Base-by-base conservation (phyloP, 441 rosid species). In the Adansonia grandidieri region DNA sequence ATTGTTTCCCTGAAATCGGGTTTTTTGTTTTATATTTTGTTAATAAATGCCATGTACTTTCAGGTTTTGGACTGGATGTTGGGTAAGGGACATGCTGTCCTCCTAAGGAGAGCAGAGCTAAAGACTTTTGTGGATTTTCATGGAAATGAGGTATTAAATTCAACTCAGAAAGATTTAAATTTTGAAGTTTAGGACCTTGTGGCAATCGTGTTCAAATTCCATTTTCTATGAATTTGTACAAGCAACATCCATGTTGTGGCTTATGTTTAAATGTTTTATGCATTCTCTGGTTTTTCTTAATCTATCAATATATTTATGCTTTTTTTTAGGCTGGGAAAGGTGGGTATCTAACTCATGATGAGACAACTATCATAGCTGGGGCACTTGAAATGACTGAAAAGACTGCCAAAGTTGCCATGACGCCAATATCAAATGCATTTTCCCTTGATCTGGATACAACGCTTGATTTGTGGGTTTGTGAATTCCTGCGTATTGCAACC, bases 41-140 rank as follows among this genome's bases (percentile, higher is more conserved):
- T 20, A 20, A 65, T 76, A 63, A 73, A 73, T 73, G 51, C 53
- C 19, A 6, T 42, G 64, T 76, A 45, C 58, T 42, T 4, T 84
- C 76, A 95, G 98, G 91, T 95, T 78, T 84, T 95, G 82, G 98
- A 95, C 88, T 93, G 93, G 96, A 91, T 95, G 98, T 82, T 95
- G 86, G 98, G 98, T 72, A 95, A 93, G 84, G 97, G 97, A 69
- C 98, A 93, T 60, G 94, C 89, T 79, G 96, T 81, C 81, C 97
- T 95, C 65, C 78, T 95, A 82, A 84, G 98, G 71, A 91, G 98
- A 84, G 98, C 98, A 51, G 98, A 95, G 88, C 89, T 95, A 40
- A 93, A 93, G 82, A 95, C 98, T 76, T 93, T 95, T 61, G 91
- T 95, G 48, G 82, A 84, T 81, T 93, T 95, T 79, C 98, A 95